Evolutionary conservation across 78 protist genomes (phyloP), one percentile per base, ranked within the genome.

Genomic region (Chrysochromulina parva): DNA sequence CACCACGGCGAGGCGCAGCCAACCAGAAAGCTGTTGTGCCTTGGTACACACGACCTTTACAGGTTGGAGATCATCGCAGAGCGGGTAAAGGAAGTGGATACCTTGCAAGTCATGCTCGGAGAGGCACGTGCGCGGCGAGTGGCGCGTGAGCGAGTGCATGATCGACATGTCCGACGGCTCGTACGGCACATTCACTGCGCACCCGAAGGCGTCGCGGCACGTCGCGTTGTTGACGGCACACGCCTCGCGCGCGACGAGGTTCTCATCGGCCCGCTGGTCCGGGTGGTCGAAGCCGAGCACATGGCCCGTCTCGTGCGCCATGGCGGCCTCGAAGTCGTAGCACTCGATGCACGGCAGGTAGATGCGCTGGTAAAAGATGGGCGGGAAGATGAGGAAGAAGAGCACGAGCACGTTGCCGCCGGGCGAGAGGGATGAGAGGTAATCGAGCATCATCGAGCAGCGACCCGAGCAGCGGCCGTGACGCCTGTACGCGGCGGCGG

Each of bases 271-370:
- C 55, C 2, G n/a, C 13, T 1, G 26, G 22, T 74, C 82, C 52
- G 82, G 82, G 55, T 74, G 82, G 26, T 57, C 82, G 22, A 74
- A 48, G 57, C 82, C 82, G 82, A 74, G 82, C 82, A 48, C 19
- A 13, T 74, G 82, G 57, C 82, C 82, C 7, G 80, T 14, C 80
- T 71, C 80, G 52, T 71, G 80, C 52, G 80, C 80, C 16, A 71
- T 14, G 20, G 80, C 80, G 14, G 84, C 84, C 55, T 38, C 84
- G 19, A 74, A 74, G 84, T 74, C 84, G 84, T 16, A 74, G 84
- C 84, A 74, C 55, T 74, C 55, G 24, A 54, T 7, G 57, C 84
- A 74, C 22, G 84, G 84, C 28, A 38, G 28, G 84, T 48, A 74
- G 84, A 74, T 50, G 58, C 55, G 55, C 19, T 10, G 13, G 84